Evolutionary conservation across 2,329 filamentous ascomycete species (phyloP), one percentile per base, ranked within the genome.

Genomic region (Chlorencoelia australis): DNA sequence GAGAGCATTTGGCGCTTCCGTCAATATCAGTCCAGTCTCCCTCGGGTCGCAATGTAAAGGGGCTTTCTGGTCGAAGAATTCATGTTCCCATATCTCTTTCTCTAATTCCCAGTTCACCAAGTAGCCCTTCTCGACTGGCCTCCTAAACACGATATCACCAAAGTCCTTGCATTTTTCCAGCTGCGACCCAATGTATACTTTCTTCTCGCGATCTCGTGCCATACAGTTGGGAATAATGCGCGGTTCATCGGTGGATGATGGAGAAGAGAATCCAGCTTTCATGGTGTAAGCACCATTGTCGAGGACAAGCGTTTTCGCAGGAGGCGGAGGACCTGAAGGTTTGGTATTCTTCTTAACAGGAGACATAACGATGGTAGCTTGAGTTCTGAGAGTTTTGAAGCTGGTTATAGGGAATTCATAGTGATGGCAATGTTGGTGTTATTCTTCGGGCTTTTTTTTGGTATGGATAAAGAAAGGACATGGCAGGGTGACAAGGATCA

Each of bases 71-170:
- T 82, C 77, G 50, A 94, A 79, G 53, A 96, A 83, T 42, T 88
- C 79, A 49, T 80, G 76, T 53, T 95, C 87, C 91, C 91, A 98
- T 34, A 98, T 85, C 54, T 91, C 88, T 60, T 85, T 89, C 64
- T 98, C 76, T 1, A 82, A 80, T 60, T 98, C 91, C 91, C 91
- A 98, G 55, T 89, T 95, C 43, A 96, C 88, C 33, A 96, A 69
- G 55, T 84, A 96, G 6, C 91, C 91, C 60, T 88, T 93, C 60
- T 98, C 91, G 1, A 96, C 83, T 0, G 91, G 91, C 0, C 89
- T 70, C 1, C 89, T 75, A 53, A 95, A 94, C 7, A 75, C 72
- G 14, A 93, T 75, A 58, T 95, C 89, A 46, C 87, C 86, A 64
- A 86, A 94, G 55, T 98, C 89, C 46, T 72, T 79, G 59, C 89